These are phyloP conservation scores for Hirsutella rhossiliensis DNA, from an alignment of 2,329 filamentous ascomycete genomes.

Conservation along the genomic window DNA sequence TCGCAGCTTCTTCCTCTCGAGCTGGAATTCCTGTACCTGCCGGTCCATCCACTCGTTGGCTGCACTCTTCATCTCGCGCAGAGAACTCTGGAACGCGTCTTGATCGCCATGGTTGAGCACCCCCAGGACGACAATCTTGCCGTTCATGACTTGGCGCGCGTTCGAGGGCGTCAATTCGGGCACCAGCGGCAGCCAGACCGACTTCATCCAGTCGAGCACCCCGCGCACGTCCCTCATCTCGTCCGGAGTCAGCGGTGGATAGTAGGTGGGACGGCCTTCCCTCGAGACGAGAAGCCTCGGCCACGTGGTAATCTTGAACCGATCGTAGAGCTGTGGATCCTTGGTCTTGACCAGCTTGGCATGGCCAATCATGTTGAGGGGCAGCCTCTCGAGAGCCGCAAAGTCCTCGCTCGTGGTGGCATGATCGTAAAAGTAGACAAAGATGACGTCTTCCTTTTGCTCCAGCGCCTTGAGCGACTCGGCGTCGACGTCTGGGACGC, in stretches of 20 bases:
- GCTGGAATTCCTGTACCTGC: constrained; percentile 80
- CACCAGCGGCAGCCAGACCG: constrained; percentile 90
- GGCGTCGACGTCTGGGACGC: constrained; percentile 71
- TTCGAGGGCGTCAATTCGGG: constrained; percentile 88
- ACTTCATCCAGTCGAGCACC: constrained; percentile 87
- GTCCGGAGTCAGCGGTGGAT: constrained; percentile 71
- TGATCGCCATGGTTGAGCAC: constrained; percentile 71
- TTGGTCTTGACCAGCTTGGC: constrained; percentile 88
- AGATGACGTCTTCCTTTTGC: constrained; percentile 88
- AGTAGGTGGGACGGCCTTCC: constrained; percentile 84
- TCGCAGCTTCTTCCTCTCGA: constrained; percentile 83
- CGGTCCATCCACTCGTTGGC: constrained; percentile 98
- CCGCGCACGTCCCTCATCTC: constrained; percentile 81
- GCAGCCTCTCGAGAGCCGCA: constrained; percentile 71
- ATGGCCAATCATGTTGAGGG: constrained; percentile 79
- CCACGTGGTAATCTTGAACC: constrained; percentile 95
- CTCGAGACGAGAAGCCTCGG: constrained; percentile 83
- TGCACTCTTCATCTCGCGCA: constrained; percentile 87
- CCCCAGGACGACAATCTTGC: constrained; percentile 87
- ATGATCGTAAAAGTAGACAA: constrained; percentile 95
- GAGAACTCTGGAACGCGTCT: constrained; percentile 65
- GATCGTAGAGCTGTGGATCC: constrained; percentile 59
- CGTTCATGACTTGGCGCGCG: constrained; percentile 87
- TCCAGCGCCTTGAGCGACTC: constrained; percentile 70
- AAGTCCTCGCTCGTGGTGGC: constrained; percentile 92